phyloP scores from a whole-genome alignment of 805 yeast species.

The Cyberlindnera mycetangii region DNA sequence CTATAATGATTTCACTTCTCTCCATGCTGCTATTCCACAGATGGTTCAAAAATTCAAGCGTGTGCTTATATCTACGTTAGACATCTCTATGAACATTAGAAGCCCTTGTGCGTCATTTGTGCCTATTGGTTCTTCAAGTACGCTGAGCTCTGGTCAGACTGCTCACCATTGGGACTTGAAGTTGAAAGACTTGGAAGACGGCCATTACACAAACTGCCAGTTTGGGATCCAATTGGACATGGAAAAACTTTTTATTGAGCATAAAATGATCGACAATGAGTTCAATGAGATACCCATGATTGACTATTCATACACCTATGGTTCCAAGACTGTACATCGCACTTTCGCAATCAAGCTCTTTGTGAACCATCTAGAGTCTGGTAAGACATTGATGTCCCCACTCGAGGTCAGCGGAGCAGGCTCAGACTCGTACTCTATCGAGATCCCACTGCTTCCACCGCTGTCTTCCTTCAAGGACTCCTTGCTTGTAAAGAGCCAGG shows the following conservation, averaged over 20 bases:
- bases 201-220: slow-evolving; percentile 18
- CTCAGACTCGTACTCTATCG: slow-evolving; percentile 14
- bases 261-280: slow-evolving; percentile 7
- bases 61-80: slow-evolving; percentile 10
- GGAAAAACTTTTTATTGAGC: slow-evolving; percentile 1
- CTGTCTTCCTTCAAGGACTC: slow-evolving; percentile 37
- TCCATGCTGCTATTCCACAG: slow-evolving; percentile 10
- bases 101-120: slow-evolving; percentile 6
- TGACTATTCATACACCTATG: slow-evolving; percentile 5
- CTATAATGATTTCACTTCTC: slow-evolving; percentile 4
- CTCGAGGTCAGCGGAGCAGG: background rate
- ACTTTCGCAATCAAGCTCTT: slow-evolving; percentile 11
- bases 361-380: slow-evolving; percentile 2
- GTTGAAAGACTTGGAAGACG: slow-evolving; percentile 24
- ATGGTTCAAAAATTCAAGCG: slow-evolving; percentile 14
- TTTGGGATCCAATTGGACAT: slow-evolving; percentile 19
- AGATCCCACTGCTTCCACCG: slow-evolving; percentile 32
- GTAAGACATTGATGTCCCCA: slow-evolving; percentile 3
- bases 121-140: slow-evolving; percentile 7
- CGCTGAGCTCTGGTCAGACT: background rate
- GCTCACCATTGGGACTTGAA: slow-evolving; percentile 8
- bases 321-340: slow-evolving; percentile 1
- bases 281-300: slow-evolving; percentile 18
- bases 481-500: slow-evolving; percentile 33
- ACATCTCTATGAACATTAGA: slow-evolving; percentile 12